These are phyloP conservation scores for Eutrema japonicum DNA, from an alignment of 345 rosid species.

Conservation along the genomic window DNA sequence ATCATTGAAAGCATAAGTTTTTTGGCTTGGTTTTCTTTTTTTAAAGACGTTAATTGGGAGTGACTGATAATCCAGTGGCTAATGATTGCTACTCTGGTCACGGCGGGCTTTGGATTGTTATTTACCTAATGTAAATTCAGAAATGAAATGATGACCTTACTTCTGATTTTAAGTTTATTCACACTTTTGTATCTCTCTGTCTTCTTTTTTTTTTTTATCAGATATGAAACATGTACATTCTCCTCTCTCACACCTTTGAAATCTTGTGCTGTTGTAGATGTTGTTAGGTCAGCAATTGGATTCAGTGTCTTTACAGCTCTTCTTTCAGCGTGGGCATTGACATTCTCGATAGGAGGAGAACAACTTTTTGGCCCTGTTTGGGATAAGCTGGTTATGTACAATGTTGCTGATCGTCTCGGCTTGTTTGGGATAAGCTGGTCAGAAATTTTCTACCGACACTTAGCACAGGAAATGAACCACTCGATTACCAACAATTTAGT, in stretches of 20 bases:
- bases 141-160: neutral
- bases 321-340: conserved; percentile 86
- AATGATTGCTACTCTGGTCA: neutral
- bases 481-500: too few relatives aligned
- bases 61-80: conserved; percentile 3
- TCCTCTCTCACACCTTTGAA: conserved; percentile 15
- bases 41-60: neutral
- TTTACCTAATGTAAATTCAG: neutral
- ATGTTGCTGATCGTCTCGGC: conserved; percentile 83
- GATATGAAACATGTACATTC: conserved; percentile 17
- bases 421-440: too few relatives aligned
- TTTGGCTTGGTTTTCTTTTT: neutral
- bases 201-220: neutral
- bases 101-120: neutral
- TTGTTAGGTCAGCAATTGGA: conserved; percentile 79
- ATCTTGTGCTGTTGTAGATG: conserved; percentile 52
- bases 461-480: too few relatives aligned
- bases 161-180: conserved; percentile 7
- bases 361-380: conserved; percentile 73
- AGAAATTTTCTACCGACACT: too few relatives aligned
- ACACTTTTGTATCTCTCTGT: neutral
- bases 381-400: conserved; percentile 92
- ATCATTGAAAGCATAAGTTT: neutral
- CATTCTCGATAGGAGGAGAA: conserved; percentile 87
- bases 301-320: conserved; percentile 60